Evolutionary conservation across 202 grass and related monocot species (phyloP), one percentile per base, ranked within the genome.

Genomic region (Cymbopogon flexuosus): DNA sequence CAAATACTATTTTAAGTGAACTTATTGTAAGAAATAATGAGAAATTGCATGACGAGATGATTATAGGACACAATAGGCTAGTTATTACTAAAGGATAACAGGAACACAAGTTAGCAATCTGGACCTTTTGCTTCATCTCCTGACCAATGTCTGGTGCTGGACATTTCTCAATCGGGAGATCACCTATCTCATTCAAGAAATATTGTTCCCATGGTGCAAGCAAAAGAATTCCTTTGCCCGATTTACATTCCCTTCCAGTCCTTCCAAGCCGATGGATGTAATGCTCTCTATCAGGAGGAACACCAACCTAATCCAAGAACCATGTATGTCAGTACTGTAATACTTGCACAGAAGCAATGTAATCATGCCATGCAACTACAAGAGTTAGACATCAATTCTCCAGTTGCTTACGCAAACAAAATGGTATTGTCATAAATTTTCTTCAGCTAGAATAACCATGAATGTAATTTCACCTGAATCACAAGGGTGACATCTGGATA

Each of bases 221-320:
- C 68, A 98, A 51, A 62, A 94, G 42, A 84, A 98, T 61, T 65
- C 95, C 95, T 84, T 88, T 89, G 19, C 95, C 95, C 30, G 70
- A 79, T 94, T 94, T 98, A 74, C 88, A 90, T 73, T 89, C 78
- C 23, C 84, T 91, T 54, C 90, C 92, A 2, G 95, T 94, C 82
- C 95, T 93, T 80, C 95, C 95, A 70, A 98, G 92, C 24, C 92
- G 84, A 85, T 94, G 91, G 47, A 94, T 98, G 62, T 98, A 98
- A 45, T 98, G 95, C 52, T 93, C 95, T 80, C 95, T 87, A 73
- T 86, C 88, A 73, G 92, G 83, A 84, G 95, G 95, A 85, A 91
- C 93, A 60, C 92, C 95, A 80, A 94, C 86, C 95, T 97, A 54
- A 79, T 27, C 40, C 43, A 77, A 83, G 23, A 79, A 87, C 15